Base-by-base conservation (phyloP, 148 eudicot genomes). In the Heliamphora exappendiculata region DNA sequence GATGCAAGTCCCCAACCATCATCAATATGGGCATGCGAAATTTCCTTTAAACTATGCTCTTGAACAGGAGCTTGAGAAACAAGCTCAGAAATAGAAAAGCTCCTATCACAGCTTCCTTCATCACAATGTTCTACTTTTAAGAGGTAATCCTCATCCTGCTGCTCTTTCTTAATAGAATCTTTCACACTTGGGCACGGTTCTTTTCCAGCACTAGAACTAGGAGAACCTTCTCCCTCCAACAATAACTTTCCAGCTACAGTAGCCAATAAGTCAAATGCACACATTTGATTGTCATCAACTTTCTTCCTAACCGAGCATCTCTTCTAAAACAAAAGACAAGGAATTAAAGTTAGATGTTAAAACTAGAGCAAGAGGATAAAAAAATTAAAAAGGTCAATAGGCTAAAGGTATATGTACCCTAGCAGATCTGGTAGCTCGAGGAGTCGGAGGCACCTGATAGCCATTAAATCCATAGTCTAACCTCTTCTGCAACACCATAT, bases 241-340 rank as follows among this genome's bases (percentile, higher is more conserved):
- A 91, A 74, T 63, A 92, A 75, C 78, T 88, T 85, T 39, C 94
- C 96, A 77, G 99, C 99, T 81, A 92, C 91, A 31, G 94, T 85
- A 53, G 98, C 97, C 87, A 92, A 73, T 63, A 92, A 83, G 55
- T 95, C 99, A 73, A 95, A 92, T 9, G 97, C 93, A 73, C 89
- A 86, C 88, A 88, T 77, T 81, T 83, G 84, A 55, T 75, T 78
- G 71, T 85, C 90, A 58, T 81, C 81, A 24, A 16, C 71, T 79
- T 81, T 86, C 81, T 85, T 93, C 78, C 78, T 79, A 62, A 76
- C 53, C 36, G 84, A 72, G 82, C 85, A 75, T 84, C 91, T 91
- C 88, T 70, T 87, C 99, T 92, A 69, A 45, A 87, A 81, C 67
- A 71, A 62, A 76, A 69, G 72, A n/a, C 57, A 17, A 75, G 49